Conservation (phyloP, 306 rosid species). For the Echinosophora koreensis region DNA sequence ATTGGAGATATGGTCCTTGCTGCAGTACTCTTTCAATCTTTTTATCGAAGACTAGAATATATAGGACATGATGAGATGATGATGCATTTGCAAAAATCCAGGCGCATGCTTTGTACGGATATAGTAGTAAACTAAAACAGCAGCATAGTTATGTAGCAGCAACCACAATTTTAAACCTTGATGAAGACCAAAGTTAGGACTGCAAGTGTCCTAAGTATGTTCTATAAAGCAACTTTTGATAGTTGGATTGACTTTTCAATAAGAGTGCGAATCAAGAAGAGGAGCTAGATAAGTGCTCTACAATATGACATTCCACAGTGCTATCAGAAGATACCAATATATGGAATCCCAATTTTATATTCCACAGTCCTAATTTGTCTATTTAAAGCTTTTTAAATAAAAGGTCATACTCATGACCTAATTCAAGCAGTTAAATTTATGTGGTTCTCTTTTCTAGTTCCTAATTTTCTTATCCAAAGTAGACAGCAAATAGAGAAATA, state of each 20-base stretch:
- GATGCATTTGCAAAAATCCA: conserved; percentile 27
- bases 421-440: conserved; percentile 26
- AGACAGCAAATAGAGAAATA: conserved; percentile 18
- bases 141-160: conserved; percentile 17
- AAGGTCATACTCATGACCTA: conserved; percentile 51
- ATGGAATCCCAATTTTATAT: conserved; percentile 11
- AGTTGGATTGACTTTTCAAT: conserved; percentile 45
- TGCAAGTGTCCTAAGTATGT: conserved; percentile 29
- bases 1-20: neutral
- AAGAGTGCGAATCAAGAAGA: conserved; percentile 20
- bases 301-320: conserved; percentile 14
- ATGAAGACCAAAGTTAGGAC: conserved; percentile 17
- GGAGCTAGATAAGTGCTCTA: conserved; percentile 50
- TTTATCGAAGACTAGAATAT: conserved; percentile 7
- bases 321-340: conserved; percentile 28
- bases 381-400: neutral
- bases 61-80: conserved; percentile 39
- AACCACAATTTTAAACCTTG: neutral
- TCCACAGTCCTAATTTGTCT: conserved; percentile 3
- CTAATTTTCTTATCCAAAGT: conserved; percentile 37
- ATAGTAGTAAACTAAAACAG: conserved; percentile 14
- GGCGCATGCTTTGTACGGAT: conserved; percentile 27
- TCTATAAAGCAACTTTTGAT: conserved; percentile 41
- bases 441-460: conserved; percentile 10
- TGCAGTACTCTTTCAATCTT: neutral